Percentiles rank a stretch among this genome's conserved stretches.
phyloP scores from a whole-genome alignment of 1,284 basidiomycete genomes.

The Ustilago trichophora region DNA sequence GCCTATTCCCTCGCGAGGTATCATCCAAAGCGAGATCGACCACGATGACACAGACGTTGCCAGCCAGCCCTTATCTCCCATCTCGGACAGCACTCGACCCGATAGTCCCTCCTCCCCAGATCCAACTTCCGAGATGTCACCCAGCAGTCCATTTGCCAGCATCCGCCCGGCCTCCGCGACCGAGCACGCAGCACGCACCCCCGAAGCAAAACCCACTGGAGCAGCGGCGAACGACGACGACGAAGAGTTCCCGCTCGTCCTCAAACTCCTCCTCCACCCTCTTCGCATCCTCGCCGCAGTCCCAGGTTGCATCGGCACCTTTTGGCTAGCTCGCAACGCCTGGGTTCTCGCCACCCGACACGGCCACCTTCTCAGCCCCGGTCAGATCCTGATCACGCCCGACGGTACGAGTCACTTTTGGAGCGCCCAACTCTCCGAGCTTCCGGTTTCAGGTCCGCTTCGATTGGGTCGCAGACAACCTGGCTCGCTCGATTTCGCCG shows the following conservation, averaged over 20 bases:
- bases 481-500: slow-evolving; percentile 49
- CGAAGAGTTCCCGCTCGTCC: slow-evolving; percentile 45
- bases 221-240: slow-evolving; percentile 19
- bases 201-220: too few relatives aligned
- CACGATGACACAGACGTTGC: neutral
- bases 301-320: slow-evolving; percentile 61
- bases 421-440: slow-evolving; percentile 6
- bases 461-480: slow-evolving; percentile 34
- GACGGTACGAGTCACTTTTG: slow-evolving; percentile 27
- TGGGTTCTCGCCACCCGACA: slow-evolving; percentile 11
- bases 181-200: neutral
- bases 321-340: slow-evolving; percentile 55
- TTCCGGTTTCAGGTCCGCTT: neutral
- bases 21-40: too few relatives aligned
- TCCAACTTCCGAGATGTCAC: neutral
- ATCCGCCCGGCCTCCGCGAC: too few relatives aligned
- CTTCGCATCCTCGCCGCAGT: slow-evolving; percentile 63
- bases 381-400: slow-evolving; percentile 11
- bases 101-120: slow-evolving; percentile 8
- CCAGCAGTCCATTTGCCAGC: neutral
- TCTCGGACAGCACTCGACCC: slow-evolving; percentile 23
- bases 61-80: slow-evolving; percentile 13
- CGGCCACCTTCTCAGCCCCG: slow-evolving; percentile 40
- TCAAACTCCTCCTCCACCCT: slow-evolving; percentile 54
- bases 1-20: neutral